Percentiles rank a stretch among this genome's conserved stretches.
phyloP scores from a whole-genome alignment of 2,329 filamentous ascomycete species.

The Penicillium sp. region DNA sequence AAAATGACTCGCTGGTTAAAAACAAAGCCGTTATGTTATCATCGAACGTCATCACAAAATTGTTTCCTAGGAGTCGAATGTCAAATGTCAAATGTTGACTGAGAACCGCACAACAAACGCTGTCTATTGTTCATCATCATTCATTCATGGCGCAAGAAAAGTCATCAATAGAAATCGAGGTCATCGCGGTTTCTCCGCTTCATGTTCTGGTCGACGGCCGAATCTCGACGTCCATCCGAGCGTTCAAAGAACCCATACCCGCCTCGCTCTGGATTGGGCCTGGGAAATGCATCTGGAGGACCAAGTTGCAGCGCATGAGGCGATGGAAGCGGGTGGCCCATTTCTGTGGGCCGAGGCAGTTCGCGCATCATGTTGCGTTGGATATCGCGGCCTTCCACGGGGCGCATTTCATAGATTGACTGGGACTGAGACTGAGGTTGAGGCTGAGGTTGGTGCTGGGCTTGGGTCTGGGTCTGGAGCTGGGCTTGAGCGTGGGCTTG shows the following conservation, averaged over 20 bases:
- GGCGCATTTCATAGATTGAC: neutral
- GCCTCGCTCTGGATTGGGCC: constrained; percentile 27
- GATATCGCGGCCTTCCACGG: constrained; percentile 19
- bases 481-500: neutral
- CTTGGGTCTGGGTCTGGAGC: neutral
- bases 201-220: constrained; percentile 19
- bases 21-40: neutral
- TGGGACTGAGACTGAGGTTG: neutral
- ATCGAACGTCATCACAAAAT: neutral
- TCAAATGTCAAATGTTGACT: constrained; percentile 4
- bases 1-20: neutral
- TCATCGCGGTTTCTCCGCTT: constrained; percentile 16
- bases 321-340: constrained; percentile 33
- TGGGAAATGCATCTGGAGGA: constrained; percentile 27
- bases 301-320: constrained; percentile 33
- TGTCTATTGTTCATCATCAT: constrained; percentile 36
- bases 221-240: constrained; percentile 24
- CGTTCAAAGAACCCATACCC: constrained; percentile 7
- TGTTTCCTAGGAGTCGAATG: neutral
- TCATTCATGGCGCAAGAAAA: constrained; percentile 18
- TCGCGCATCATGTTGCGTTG: constrained; percentile 28
- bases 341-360: constrained; percentile 28
- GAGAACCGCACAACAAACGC: constrained; percentile 24
- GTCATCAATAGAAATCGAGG: constrained; percentile 3
- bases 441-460: neutral